Evolutionary conservation across 164 flowering plant species (phyloP).

Genomic region (Magnolia sinica): DNA sequence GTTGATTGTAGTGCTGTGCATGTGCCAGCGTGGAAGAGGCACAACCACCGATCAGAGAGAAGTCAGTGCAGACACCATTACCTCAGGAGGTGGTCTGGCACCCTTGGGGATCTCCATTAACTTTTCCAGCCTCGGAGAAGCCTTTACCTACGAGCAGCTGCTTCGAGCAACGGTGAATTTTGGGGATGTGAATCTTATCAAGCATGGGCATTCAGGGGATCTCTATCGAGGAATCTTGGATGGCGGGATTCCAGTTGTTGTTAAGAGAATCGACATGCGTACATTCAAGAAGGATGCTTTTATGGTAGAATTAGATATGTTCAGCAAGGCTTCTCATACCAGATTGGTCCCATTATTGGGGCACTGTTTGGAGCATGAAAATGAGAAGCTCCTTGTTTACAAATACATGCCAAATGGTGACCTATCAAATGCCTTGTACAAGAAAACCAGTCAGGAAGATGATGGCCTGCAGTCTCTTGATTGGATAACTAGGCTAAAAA

Average conservation of each 20-base stretch:
- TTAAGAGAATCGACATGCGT: conserved; percentile 61
- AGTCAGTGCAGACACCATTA: conserved; percentile 43
- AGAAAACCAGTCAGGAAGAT: conserved; percentile 45
- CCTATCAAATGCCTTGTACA: conserved; percentile 67
- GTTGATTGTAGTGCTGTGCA: conserved; percentile 29
- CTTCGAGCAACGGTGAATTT: conserved; percentile 68
- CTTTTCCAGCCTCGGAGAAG: conserved; percentile 60
- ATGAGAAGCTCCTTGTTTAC: conserved; percentile 77
- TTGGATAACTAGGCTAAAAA: conserved; percentile 95
- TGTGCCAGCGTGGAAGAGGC: conserved; percentile 34
- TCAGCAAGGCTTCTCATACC: conserved; percentile 64
- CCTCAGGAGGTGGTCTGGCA: conserved; percentile 31
- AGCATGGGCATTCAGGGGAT: conserved; percentile 91
- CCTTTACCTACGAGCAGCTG: conserved; percentile 71
- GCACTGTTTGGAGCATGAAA: conserved; percentile 79
- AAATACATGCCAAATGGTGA: conserved; percentile 89
- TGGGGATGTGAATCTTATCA: conserved; percentile 66
- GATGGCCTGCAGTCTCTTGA: conserved; percentile 81
- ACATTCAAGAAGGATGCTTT: conserved; percentile 53
- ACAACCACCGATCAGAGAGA: conserved; percentile 40
- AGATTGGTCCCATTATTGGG: conserved; percentile 90
- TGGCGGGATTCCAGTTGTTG: conserved; percentile 53
- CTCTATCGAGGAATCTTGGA: conserved; percentile 69
- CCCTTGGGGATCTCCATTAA: conserved; percentile 41
- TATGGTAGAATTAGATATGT: conserved; percentile 64